Percentiles rank a stretch among this genome's conserved stretches.
phyloP scores from a whole-genome alignment of 2,329 filamentous ascomycete genomes.

The Penicillium italicum region DNA sequence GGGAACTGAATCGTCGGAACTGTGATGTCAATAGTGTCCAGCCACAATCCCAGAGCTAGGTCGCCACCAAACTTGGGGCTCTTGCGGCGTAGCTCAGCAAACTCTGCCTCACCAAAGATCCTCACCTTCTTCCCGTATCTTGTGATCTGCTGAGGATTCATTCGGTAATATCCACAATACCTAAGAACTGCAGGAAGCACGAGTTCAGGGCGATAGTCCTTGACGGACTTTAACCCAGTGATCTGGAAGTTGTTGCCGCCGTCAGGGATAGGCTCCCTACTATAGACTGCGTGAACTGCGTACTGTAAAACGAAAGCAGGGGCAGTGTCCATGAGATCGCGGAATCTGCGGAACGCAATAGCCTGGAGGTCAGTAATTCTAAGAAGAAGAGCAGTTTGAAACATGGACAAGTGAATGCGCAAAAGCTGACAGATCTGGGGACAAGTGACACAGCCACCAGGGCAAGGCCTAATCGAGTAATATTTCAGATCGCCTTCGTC shows the following conservation, averaged over 20 bases:
- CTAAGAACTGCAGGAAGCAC: constrained; percentile 7
- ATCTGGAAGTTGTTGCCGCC: neutral
- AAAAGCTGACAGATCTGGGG: constrained; percentile 9
- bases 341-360: constrained; percentile 5
- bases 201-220: constrained; percentile 5
- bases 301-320: constrained; percentile 3
- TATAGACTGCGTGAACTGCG: constrained; percentile 6
- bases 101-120: neutral
- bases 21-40: constrained; percentile 1
- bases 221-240: neutral
- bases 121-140: neutral
- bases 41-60: neutral
- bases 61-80: neutral
- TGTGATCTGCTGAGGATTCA: neutral
- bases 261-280: neutral
- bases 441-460: constrained; percentile 5
- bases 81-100: neutral
- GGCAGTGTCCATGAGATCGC: constrained; percentile 6
- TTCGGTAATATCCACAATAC: constrained; percentile 5
- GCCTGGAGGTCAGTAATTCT: constrained; percentile 12
- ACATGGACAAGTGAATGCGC: constrained; percentile 10
- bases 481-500: neutral
- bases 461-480: neutral
- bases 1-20: neutral
- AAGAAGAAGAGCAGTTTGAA: constrained; percentile 10